Conservation (phyloP, 768 basidiomycete genomes). For the Termitomyces sp. region DNA sequence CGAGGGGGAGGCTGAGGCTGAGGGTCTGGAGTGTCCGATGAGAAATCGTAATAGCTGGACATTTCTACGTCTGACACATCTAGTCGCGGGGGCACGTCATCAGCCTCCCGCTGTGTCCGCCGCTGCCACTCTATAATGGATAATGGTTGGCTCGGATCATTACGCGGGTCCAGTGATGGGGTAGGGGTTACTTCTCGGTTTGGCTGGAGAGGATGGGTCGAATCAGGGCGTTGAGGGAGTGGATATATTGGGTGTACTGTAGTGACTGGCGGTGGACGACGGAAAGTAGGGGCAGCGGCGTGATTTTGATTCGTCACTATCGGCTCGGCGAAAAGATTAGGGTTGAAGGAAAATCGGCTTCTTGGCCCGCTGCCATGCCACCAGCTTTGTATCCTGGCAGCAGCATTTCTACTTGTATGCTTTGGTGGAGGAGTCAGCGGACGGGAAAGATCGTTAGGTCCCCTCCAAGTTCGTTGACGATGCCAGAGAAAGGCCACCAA, state of each 20-base stretch:
- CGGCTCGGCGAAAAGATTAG: slow-evolving; percentile 26
- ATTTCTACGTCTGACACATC: slow-evolving; percentile 30
- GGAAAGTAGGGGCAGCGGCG: background rate
- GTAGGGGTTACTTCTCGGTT: slow-evolving; percentile 13
- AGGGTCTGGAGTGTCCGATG: slow-evolving; percentile 20
- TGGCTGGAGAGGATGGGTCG: slow-evolving; percentile 11
- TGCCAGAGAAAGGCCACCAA: slow-evolving; percentile 22
- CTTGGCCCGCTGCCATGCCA: slow-evolving; percentile 2
- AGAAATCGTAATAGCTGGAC: slow-evolving; percentile 32
- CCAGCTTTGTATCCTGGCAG: slow-evolving; percentile 5
- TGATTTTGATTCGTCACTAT: slow-evolving; percentile 8
- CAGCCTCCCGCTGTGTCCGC: slow-evolving; percentile 26
- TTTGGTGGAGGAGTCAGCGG: slow-evolving; percentile 1
- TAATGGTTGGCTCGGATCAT: slow-evolving; percentile 14
- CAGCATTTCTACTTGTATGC: background rate
- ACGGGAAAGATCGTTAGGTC: background rate
- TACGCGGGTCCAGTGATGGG: slow-evolving; percentile 12
- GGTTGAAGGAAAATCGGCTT: slow-evolving; percentile 27
- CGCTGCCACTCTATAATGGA: slow-evolving; percentile 31
- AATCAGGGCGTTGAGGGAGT: slow-evolving; percentile 13
- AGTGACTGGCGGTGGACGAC: slow-evolving; percentile 18
- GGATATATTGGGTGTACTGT: slow-evolving; percentile 17
- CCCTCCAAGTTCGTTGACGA: slow-evolving; percentile 19
- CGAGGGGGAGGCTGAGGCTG: slow-evolving; percentile 22
- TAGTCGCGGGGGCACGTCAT: slow-evolving; percentile 21